These are phyloP conservation scores for Lodderomyces parapsilosis DNA, from an alignment of 1,139 yeast genomes.

Conservation along the genomic window DNA sequence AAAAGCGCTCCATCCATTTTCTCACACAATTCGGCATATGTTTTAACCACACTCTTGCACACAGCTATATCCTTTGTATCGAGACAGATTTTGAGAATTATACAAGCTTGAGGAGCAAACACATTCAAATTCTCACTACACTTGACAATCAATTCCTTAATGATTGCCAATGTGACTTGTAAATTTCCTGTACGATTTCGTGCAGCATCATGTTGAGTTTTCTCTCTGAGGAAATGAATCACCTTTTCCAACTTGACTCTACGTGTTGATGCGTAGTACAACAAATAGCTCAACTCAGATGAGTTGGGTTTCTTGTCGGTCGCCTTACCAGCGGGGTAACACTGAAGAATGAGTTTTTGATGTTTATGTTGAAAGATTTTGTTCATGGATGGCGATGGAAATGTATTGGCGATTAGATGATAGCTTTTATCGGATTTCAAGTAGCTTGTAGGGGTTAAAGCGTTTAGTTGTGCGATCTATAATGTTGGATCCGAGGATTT, in stretches of 20 bases:
- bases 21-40: slow-evolving; percentile 61
- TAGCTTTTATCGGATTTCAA: no score
- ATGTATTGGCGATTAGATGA: no score
- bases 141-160: slow-evolving; percentile 66
- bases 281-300: slow-evolving; percentile 81
- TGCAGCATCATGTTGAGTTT: slow-evolving; percentile 61
- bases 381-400: no score
- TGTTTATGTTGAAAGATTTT: slow-evolving; percentile 69
- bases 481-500: no score
- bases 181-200: slow-evolving; percentile 69
- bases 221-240: slow-evolving; percentile 63
- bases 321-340: slow-evolving; percentile 89
- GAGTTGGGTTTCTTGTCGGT: slow-evolving; percentile 88
- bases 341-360: slow-evolving; percentile 83
- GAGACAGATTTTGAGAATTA: slow-evolving; percentile 46
- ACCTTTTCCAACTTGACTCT: slow-evolving; percentile 87
- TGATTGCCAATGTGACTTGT: slow-evolving; percentile 74
- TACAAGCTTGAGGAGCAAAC: slow-evolving; percentile 63
- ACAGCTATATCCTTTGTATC: slow-evolving; percentile 54
- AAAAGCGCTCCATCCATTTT: slow-evolving; percentile 68
- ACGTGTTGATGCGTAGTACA: slow-evolving; percentile 91
- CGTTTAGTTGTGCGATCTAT: no score
- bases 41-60: slow-evolving; percentile 49
- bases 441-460: no score
- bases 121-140: slow-evolving; percentile 84